Evolutionary conservation across 768 basidiomycete genomes (phyloP), one percentile per base, ranked within the genome.

Genomic region (Hygrophoropsis aurantiaca): DNA sequence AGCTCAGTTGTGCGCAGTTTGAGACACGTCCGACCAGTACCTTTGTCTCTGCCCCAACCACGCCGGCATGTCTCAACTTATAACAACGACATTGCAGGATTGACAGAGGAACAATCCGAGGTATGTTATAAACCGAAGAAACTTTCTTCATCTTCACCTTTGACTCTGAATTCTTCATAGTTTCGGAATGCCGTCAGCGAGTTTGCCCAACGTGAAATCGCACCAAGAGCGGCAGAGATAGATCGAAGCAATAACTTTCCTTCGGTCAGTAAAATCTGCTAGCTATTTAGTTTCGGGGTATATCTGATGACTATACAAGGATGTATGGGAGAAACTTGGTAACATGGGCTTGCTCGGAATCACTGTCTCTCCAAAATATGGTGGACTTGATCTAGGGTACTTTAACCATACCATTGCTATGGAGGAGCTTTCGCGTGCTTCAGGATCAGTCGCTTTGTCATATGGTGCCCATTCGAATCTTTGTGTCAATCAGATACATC

Each of bases 391-490:
- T 2, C 74, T 90, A 51, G 92, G 93, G 2, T 94, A 94, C 66
- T 74, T 94, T 41, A 78, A 91, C 42, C 93, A 94, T 66, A 88
- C 86, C 4, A 75, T 97, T 40, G 94, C 90, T 6, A 97, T 97
- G 94, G 94, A 97, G 71, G 90, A 90, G 52, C 72, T 97, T 45
- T 95, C 94, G 27, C 74, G 82, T 20, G 89, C 90, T 15, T 95
- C 94, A 5, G 94, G 91, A 26, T 93, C 91, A 4, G 87, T 97
- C 21, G 94, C 87, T 2, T 79, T 97, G 5, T 93, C 91, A 2
- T 94, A 94, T 50, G 92, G 90, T 44, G 90, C 92, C 25, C 92
- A 94, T 58, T 93, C 90, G 11, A 94, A 94, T 58, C 78, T 94
- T 25, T 94, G 92, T 54, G 81, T 85, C 25, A 89, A 89, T 63